phyloP scores from a whole-genome alignment of 2,329 filamentous ascomycete genomes.

The Fusarium acutatum region DNA sequence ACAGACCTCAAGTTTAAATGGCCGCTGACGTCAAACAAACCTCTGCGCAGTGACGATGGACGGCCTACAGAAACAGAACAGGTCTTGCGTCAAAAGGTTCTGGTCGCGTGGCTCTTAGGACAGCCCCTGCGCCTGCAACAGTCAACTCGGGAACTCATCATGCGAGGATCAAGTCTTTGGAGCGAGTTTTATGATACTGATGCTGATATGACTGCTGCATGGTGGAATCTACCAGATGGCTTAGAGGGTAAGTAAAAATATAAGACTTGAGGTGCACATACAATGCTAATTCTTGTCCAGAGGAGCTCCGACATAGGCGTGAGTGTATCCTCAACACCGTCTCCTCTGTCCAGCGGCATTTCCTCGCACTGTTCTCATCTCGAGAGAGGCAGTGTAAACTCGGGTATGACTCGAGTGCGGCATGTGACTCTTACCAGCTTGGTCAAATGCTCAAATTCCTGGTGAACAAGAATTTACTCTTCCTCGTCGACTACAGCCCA shows the following conservation, averaged over 20 bases:
- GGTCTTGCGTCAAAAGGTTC: constrained; percentile 72
- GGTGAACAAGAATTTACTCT: constrained; percentile 66
- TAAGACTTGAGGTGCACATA: neutral
- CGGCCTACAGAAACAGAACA: constrained; percentile 64
- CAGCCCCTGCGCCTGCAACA: constrained; percentile 67
- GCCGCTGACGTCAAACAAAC: constrained; percentile 55
- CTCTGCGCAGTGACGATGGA: constrained; percentile 49
- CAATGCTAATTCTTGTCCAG: constrained; percentile 47
- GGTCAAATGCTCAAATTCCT: constrained; percentile 82
- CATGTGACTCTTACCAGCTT: constrained; percentile 81
- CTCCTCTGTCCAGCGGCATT: constrained; percentile 74
- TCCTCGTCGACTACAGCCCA: constrained; percentile 65
- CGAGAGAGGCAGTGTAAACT: constrained; percentile 74
- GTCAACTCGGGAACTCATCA: constrained; percentile 71
- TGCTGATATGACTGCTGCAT: constrained; percentile 55
- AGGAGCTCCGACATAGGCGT: constrained; percentile 72
- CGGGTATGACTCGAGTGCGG: constrained; percentile 75
- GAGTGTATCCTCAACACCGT: constrained; percentile 74
- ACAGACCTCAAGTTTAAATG: constrained; percentile 62
- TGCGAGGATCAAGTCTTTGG: constrained; percentile 71
- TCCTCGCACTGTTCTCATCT: constrained; percentile 72
- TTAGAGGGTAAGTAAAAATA: constrained; percentile 64
- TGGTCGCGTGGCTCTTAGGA: constrained; percentile 72
- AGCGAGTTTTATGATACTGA: constrained; percentile 49
- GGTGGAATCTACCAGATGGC: constrained; percentile 77